Evolutionary conservation across 2,329 filamentous ascomycete species (phyloP).

Genomic region (Monilinia vaccinii-corymbosi): DNA sequence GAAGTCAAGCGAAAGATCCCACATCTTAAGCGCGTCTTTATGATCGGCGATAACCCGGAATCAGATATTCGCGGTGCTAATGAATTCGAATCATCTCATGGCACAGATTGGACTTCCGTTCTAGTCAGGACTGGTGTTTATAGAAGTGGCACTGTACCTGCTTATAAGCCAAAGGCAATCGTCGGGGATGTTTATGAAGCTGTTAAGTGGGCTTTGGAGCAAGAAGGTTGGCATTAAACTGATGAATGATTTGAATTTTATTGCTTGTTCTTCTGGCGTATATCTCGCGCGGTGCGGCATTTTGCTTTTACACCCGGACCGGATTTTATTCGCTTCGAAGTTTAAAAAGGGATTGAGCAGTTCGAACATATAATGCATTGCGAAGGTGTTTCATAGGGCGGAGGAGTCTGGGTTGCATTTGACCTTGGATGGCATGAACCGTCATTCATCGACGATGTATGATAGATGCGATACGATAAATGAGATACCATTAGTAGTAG

Average conservation of each 20-base stretch:
- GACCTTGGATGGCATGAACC: not conserved
- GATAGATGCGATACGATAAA: not conserved
- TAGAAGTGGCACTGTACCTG: constrained; percentile 43
- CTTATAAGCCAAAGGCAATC: constrained; percentile 53
- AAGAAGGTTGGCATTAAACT: constrained; percentile 23
- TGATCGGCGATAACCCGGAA: constrained; percentile 86
- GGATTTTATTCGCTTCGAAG: not conserved
- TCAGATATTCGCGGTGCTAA: constrained; percentile 89
- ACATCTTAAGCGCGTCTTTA: constrained; percentile 70
- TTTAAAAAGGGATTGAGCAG: not conserved
- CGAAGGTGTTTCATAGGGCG: not conserved
- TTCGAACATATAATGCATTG: not conserved
- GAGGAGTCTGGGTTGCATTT: not conserved
- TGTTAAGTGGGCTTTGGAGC: constrained; percentile 65
- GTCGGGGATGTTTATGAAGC: constrained; percentile 69
- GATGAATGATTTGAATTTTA: not conserved
- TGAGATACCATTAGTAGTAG: not conserved
- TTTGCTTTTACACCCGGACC: not conserved
- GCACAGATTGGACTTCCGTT: constrained; percentile 68
- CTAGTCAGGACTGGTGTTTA: constrained; percentile 78
- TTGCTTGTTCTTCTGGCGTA: not conserved
- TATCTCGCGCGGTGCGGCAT: not conserved
- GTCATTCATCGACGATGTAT: not conserved
- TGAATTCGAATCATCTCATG: constrained; percentile 54
- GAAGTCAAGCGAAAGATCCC: constrained; percentile 22